These are phyloP conservation scores for Barnettozyma salicaria DNA, from an alignment of 805 yeast species.

Conservation along the genomic window DNA sequence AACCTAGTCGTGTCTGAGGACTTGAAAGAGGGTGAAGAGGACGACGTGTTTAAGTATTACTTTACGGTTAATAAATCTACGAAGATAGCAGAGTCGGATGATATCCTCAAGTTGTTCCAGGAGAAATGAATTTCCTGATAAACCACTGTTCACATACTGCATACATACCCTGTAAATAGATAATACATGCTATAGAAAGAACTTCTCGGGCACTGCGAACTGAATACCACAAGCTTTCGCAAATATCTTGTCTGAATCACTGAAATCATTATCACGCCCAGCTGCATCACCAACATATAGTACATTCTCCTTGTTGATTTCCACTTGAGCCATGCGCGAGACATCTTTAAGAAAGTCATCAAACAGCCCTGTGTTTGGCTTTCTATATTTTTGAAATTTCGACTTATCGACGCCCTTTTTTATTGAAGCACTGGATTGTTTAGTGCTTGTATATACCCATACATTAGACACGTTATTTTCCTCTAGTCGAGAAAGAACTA, in stretches of 20 bases:
- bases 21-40: slow-evolving; percentile 24
- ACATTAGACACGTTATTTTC: slow-evolving; percentile 25
- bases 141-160: not conserved
- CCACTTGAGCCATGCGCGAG: not conserved
- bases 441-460: slow-evolving; percentile 62
- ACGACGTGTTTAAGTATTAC: slow-evolving; percentile 58
- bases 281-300: slow-evolving; percentile 96
- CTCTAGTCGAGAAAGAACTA: slow-evolving; percentile 30
- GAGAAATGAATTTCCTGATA: too few species aligned
- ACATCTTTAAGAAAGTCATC: slow-evolving; percentile 40
- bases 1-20: slow-evolving; percentile 30
- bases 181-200: slow-evolving; percentile 31
- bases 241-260: slow-evolving; percentile 70
- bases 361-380: slow-evolving; percentile 82
- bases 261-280: slow-evolving; percentile 71
- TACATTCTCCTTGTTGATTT: slow-evolving; percentile 36
- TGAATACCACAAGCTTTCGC: slow-evolving; percentile 50
- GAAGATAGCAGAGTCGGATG: slow-evolving; percentile 11
- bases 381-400: slow-evolving; percentile 41
- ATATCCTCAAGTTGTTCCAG: slow-evolving; percentile 4
- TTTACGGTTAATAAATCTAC: slow-evolving; percentile 55
- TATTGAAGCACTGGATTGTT: slow-evolving; percentile 34
- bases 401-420: slow-evolving; percentile 11
- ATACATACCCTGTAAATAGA: slow-evolving; percentile 3
- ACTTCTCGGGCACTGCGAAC: slow-evolving; percentile 71